These are phyloP conservation scores for Macrolepiota dolichaula DNA, from an alignment of 768 basidiomycete species.

Conservation along the genomic window DNA sequence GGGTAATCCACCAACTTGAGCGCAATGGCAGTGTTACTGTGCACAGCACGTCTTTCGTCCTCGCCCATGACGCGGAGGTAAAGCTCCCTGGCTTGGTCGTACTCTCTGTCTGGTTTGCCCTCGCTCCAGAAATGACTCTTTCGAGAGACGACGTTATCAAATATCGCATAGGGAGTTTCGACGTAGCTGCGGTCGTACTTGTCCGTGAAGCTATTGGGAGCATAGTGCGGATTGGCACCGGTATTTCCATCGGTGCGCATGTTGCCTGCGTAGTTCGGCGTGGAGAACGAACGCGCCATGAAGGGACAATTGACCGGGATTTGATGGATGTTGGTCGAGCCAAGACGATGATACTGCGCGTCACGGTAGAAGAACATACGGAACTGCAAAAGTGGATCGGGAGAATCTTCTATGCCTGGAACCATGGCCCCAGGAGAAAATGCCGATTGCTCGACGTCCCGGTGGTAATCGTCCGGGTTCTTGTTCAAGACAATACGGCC, in stretches of 20 bases:
- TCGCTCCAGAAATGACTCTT: conserved; percentile 14
- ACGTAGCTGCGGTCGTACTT: conserved; percentile 6
- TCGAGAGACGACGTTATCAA: conserved; percentile 12
- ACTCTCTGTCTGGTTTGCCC: conserved; percentile 6
- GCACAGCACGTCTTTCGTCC: conserved; percentile 6
- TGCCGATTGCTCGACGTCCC: conserved; percentile 13
- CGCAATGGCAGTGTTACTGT: conserved; percentile 7
- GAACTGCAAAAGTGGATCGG: conserved; percentile 14
- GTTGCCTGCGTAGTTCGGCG: conserved; percentile 10
- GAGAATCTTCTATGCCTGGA: conserved; percentile 13
- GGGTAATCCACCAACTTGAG: conserved; percentile 5
- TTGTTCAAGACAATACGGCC: conserved; percentile 13
- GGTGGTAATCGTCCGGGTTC: conserved; percentile 15
- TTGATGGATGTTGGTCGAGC: conserved; percentile 12
- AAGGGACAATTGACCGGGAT: conserved; percentile 15
- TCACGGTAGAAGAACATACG: conserved; percentile 16
- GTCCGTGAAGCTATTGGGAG: conserved; percentile 14
- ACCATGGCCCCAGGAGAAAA: conserved; percentile 13
- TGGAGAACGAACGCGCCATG: conserved; percentile 11
- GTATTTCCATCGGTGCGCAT: conserved; percentile 12
- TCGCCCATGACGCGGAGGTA: conserved; percentile 12
- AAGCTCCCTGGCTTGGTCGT: conserved; percentile 12
- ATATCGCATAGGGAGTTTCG: conserved; percentile 10
- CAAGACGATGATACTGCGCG: conserved; percentile 15
- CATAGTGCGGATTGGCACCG: conserved; percentile 11